These are phyloP conservation scores for Thalassiosira pacifica DNA, from an alignment of 352 stramenopile species.

Conservation along the genomic window DNA sequence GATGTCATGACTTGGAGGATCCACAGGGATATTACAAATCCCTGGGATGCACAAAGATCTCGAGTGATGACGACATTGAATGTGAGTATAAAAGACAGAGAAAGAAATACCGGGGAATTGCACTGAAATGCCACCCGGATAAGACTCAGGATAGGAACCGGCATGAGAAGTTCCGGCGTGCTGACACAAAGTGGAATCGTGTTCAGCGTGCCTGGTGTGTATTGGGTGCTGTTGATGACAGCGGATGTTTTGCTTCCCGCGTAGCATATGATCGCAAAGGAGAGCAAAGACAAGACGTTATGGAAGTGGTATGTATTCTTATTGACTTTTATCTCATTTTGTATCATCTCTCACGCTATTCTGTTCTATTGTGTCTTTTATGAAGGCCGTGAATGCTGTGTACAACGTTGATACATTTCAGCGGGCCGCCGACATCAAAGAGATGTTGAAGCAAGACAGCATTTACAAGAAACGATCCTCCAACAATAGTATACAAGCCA, in stretches of 20 bases:
- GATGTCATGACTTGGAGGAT: constrained; percentile 13
- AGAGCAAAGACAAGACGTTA: too few relatives aligned
- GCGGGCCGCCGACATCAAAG: background rate
- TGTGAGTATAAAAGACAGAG: background rate
- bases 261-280: too few relatives aligned
- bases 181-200: background rate
- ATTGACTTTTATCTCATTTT: too few relatives aligned
- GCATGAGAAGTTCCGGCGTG: background rate
- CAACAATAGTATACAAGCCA: background rate
- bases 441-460: background rate
- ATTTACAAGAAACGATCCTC: constrained; percentile 16
- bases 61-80: constrained; percentile 19
- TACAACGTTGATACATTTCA: constrained; percentile 6
- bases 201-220: too few relatives aligned
- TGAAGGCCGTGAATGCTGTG: background rate
- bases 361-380: background rate
- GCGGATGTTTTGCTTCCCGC: too few relatives aligned
- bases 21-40: background rate
- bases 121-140: background rate
- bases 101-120: background rate
- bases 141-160: background rate
- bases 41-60: background rate
- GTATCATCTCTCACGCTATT: too few relatives aligned
- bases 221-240: too few relatives aligned
- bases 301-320: too few relatives aligned